Conservation (phyloP, 352 stramenopile species). For the Detonula confervacea region DNA sequence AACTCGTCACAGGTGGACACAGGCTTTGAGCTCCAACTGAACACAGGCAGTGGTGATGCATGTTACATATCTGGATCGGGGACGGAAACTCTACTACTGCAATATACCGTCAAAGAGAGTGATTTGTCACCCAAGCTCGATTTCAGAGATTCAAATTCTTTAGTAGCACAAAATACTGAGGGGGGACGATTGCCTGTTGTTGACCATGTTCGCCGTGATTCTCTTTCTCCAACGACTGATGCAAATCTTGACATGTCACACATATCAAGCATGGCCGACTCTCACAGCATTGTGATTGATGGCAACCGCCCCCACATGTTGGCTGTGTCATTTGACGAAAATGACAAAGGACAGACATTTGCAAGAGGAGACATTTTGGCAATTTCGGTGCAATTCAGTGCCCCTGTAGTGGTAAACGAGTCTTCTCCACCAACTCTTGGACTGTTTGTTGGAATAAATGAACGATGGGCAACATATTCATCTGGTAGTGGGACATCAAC, state of each 20-base stretch:
- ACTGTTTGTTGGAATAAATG: constrained; percentile 39
- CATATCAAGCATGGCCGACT: constrained; percentile 24
- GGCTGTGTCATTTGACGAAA: constrained; percentile 38
- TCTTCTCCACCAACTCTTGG: constrained; percentile 35
- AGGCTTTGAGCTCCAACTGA: constrained; percentile 53
- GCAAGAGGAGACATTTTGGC: constrained; percentile 32
- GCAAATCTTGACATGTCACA: constrained; percentile 45
- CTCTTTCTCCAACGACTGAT: constrained; percentile 40
- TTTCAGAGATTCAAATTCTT: constrained; percentile 33
- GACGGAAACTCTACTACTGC: constrained; percentile 48
- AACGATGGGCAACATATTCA: constrained; percentile 53
- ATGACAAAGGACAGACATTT: constrained; percentile 36
- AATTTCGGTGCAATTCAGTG: constrained; percentile 55
- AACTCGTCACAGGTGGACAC: constrained; percentile 51
- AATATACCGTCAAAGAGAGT: constrained; percentile 54
- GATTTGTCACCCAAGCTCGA: constrained; percentile 40
- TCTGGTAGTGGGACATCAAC: constrained; percentile 50
- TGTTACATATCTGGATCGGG: constrained; percentile 50
- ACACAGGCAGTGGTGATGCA: constrained; percentile 35
- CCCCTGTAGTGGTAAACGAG: constrained; percentile 46
- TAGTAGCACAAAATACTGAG: constrained; percentile 55
- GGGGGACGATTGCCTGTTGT: constrained; percentile 34
- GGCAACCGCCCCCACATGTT: constrained; percentile 37
- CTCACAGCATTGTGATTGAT: constrained; percentile 47
- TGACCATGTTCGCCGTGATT: constrained; percentile 51